Evolutionary conservation across 768 basidiomycete species (phyloP).

Genomic region (Fistulinella prunicolor): DNA sequence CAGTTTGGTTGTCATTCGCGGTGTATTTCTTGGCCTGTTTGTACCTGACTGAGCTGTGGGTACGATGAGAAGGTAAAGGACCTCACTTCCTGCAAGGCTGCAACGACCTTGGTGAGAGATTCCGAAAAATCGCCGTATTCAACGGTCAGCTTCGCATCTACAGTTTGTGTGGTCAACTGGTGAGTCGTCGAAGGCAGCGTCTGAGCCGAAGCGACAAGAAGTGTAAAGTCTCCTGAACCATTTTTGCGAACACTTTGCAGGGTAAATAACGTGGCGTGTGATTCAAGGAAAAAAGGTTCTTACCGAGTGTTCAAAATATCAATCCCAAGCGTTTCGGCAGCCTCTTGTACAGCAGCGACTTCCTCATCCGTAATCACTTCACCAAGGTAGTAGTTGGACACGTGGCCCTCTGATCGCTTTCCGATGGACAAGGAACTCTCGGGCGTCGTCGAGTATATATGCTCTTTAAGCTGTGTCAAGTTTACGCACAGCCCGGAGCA

Average conservation of each 20-base stretch:
- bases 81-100: slow-evolving; percentile 56
- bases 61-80: neutral
- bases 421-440: slow-evolving; percentile 73
- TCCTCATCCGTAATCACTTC: slow-evolving; percentile 71
- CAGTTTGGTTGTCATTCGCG: slow-evolving; percentile 67
- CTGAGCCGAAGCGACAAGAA: slow-evolving; percentile 72
- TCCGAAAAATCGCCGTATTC: slow-evolving; percentile 75
- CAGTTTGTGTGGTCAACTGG: slow-evolving; percentile 42
- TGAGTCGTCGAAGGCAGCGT: slow-evolving; percentile 40
- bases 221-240: slow-evolving; percentile 55
- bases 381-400: slow-evolving; percentile 85
- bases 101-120: slow-evolving; percentile 50
- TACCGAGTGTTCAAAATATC: slow-evolving; percentile 84
- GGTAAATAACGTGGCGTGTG: neutral
- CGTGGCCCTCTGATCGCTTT: slow-evolving; percentile 71
- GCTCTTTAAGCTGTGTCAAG: slow-evolving; percentile 55
- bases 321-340: slow-evolving; percentile 71
- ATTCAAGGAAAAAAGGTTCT: neutral
- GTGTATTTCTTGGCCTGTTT: slow-evolving; percentile 67
- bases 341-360: slow-evolving; percentile 69
- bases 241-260: slow-evolving; percentile 67
- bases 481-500: slow-evolving; percentile 2
- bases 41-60: neutral
- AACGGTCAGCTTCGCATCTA: slow-evolving; percentile 53
- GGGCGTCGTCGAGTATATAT: slow-evolving; percentile 69